Conservation (phyloP, 2,329 filamentous ascomycete genomes). For the Xylaria sp. region DNA sequence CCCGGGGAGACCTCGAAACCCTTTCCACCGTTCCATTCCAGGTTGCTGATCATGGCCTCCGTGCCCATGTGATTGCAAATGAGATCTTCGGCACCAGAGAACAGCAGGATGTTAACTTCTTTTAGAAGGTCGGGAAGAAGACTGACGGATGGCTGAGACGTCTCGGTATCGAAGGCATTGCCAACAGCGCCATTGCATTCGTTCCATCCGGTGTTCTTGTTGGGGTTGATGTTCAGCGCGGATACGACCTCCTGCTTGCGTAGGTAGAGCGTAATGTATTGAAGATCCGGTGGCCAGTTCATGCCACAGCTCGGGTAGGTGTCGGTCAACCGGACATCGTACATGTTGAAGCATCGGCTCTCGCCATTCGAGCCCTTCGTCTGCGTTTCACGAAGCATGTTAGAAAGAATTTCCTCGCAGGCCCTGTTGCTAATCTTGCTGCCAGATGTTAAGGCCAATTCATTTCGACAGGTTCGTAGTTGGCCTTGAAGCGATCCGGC, state of each 20-base stretch:
- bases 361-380: conserved; percentile 45
- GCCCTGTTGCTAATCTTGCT: conserved; percentile 59
- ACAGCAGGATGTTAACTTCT: conserved; percentile 74
- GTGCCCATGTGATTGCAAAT: conserved; percentile 98
- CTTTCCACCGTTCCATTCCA: conserved; percentile 86
- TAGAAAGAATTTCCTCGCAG: conserved; percentile 73
- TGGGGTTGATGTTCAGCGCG: conserved; percentile 76
- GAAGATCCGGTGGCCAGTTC: conserved; percentile 93
- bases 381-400: conserved; percentile 63
- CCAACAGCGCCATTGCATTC: conserved; percentile 84
- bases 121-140: conserved; percentile 74
- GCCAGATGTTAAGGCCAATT: conserved; percentile 46
- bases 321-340: conserved; percentile 85
- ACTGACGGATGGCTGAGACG: conserved; percentile 67
- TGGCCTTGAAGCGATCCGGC: conserved; percentile 63
- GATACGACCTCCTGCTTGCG: conserved; percentile 70
- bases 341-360: conserved; percentile 82
- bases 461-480: conserved; percentile 62
- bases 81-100: conserved; percentile 88
- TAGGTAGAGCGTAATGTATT: conserved; percentile 73
- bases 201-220: conserved; percentile 82
- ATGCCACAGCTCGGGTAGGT: conserved; percentile 81
- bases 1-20: conserved; percentile 86
- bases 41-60: conserved; percentile 80
- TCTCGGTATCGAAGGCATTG: conserved; percentile 60